Conservation (phyloP, 2,329 filamentous ascomycete genomes). For the Botrytis squamosa region DNA sequence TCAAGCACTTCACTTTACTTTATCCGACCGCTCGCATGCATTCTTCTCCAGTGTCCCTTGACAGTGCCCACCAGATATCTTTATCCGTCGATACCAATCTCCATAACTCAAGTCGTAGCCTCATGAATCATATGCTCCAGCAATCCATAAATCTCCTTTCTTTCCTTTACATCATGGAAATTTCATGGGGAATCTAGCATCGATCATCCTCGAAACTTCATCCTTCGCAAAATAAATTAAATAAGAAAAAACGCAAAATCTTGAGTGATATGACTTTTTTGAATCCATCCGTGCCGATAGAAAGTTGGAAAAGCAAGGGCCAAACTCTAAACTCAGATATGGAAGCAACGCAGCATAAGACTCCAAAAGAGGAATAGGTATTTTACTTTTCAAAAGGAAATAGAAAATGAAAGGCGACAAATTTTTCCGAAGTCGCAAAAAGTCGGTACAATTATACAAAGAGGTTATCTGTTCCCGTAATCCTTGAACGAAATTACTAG, state of each 20-base stretch:
- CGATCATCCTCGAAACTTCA: conserved; percentile 21
- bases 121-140: conserved; percentile 22
- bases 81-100: conserved; percentile 19
- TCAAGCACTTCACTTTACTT: conserved; percentile 19
- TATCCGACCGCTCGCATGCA: conserved; percentile 17
- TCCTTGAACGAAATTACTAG: conserved; percentile 39
- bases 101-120: conserved; percentile 19
- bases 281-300: conserved; percentile 11
- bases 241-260: conserved; percentile 9
- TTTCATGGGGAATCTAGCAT: conserved; percentile 14
- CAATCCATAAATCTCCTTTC: conserved; percentile 19
- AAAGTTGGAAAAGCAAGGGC: conserved; percentile 6
- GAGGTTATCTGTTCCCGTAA: conserved; percentile 31
- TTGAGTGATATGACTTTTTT: conserved; percentile 1
- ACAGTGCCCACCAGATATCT: conserved; percentile 19
- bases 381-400: conserved; percentile 19
- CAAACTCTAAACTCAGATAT: conserved; percentile 21
- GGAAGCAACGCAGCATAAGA: conserved; percentile 21
- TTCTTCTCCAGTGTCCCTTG: conserved; percentile 16
- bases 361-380: conserved; percentile 18
- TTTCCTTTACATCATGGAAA: conserved; percentile 19
- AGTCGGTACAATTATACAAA: conserved; percentile 34
- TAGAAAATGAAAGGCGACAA: conserved; percentile 15
- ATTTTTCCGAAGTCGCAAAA: not conserved
- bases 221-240: conserved; percentile 18